Percentiles rank a stretch among this genome's conserved stretches.
phyloP scores from a whole-genome alignment of 768 basidiomycete genomes.

The Psilocybe cyanescens region DNA sequence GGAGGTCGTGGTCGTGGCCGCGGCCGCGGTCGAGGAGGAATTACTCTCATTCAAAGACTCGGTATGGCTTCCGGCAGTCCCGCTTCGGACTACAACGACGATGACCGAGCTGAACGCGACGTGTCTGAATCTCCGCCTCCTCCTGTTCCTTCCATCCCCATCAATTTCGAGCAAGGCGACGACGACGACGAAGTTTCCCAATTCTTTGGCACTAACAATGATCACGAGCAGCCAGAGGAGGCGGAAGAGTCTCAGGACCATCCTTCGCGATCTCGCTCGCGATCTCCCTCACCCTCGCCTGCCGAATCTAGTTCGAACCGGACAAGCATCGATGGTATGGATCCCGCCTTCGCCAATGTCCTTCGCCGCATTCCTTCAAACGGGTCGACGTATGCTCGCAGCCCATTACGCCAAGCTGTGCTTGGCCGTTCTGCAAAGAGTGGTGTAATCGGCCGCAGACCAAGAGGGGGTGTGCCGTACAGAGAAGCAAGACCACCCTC shows the following conservation, averaged over 20 bases:
- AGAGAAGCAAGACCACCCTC: slow-evolving; percentile 73
- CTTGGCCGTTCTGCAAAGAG: slow-evolving; percentile 55
- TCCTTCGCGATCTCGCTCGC: slow-evolving; percentile 20
- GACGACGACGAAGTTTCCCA: slow-evolving; percentile 42
- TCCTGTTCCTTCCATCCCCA: slow-evolving; percentile 46
- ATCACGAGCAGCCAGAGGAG: slow-evolving; percentile 30
- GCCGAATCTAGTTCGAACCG: slow-evolving; percentile 53
- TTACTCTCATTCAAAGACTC: slow-evolving; percentile 64
- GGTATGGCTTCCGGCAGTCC: slow-evolving; percentile 59
- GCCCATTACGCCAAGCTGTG: slow-evolving; percentile 65
- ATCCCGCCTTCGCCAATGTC: slow-evolving; percentile 82
- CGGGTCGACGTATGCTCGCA: slow-evolving; percentile 48
- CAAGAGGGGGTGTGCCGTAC: slow-evolving; percentile 69
- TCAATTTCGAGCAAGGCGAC: slow-evolving; percentile 36
- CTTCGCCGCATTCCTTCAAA: slow-evolving; percentile 61
- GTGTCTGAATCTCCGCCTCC: slow-evolving; percentile 35
- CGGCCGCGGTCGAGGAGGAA: slow-evolving; percentile 52
- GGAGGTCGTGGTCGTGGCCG: slow-evolving; percentile 53
- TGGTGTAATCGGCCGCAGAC: slow-evolving; percentile 53
- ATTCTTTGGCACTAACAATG: slow-evolving; percentile 33
- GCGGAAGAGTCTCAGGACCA: slow-evolving; percentile 25
- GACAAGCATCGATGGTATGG: slow-evolving; percentile 84
- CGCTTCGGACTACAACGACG: slow-evolving; percentile 52
- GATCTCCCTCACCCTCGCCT: slow-evolving; percentile 36
- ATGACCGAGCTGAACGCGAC: slow-evolving; percentile 30